phyloP scores from a whole-genome alignment of 371 early-diverging fungal genomes.

The Encephalitozoon intestinalis region DNA sequence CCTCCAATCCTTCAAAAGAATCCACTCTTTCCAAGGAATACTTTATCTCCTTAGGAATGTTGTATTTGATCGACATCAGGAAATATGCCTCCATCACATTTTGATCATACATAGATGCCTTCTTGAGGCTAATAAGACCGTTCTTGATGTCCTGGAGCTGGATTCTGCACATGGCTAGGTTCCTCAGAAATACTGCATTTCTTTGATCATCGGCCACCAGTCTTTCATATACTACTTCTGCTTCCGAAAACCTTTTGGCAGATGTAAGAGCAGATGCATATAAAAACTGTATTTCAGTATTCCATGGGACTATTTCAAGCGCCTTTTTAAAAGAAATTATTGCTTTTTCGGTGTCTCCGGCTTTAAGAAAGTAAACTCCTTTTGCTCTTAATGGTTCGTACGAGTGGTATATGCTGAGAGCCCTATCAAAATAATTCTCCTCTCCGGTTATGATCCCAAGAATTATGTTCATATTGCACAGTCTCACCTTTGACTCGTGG shows the following conservation, averaged over 20 bases:
- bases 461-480: constrained; percentile 13
- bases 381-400: constrained; percentile 39
- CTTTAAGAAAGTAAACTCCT: constrained; percentile 22
- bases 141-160: constrained; percentile 31
- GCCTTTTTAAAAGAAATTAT: background rate
- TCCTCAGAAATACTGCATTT: constrained; percentile 29
- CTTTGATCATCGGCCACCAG: constrained; percentile 29
- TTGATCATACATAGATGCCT: constrained; percentile 9
- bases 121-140: constrained; percentile 21
- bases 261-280: constrained; percentile 31
- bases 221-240: constrained; percentile 23
- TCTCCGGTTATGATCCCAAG: constrained; percentile 28
- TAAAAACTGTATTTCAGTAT: constrained; percentile 22
- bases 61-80: constrained; percentile 18
- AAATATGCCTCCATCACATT: constrained; percentile 28
- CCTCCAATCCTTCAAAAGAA: background rate
- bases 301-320: constrained; percentile 16
- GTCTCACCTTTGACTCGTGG: background rate
- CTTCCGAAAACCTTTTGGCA: background rate
- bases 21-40: background rate
- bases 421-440: constrained; percentile 25
- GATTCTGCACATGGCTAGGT: constrained; percentile 34
- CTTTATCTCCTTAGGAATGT: constrained; percentile 6
- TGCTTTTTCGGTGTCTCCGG: background rate
- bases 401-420: background rate